Percentiles rank a stretch among this genome's conserved stretches.
phyloP scores from a whole-genome alignment of 257 asterid species.

The Cynanchum wilfordii region DNA sequence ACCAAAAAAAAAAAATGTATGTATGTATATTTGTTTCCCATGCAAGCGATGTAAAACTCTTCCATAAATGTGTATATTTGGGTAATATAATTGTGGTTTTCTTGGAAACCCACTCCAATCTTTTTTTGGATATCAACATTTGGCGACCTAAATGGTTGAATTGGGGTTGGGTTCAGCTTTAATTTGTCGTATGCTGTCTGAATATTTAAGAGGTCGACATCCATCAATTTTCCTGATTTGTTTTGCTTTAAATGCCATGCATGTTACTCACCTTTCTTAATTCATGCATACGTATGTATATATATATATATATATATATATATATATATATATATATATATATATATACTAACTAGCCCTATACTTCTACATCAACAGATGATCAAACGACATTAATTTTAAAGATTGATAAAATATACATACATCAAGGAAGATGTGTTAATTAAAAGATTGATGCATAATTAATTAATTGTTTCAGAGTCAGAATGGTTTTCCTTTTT shows the following conservation, averaged over 20 bases:
- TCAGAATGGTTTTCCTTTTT: no score
- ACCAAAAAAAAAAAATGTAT: no score
- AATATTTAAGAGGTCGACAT: neutral
- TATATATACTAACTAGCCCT: no score
- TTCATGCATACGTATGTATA: neutral
- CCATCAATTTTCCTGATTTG: conserved; percentile 4
- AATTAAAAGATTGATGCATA: no score
- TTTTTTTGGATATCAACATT: neutral
- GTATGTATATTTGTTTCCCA: neutral
- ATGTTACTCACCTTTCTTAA: neutral
- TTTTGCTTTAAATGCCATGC: neutral
- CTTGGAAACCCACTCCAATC: conserved; percentile 5
- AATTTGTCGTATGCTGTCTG: neutral
- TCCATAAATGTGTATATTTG: neutral
- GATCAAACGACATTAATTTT: neutral
- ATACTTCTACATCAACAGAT: no score
- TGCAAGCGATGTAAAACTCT: conserved; percentile 2
- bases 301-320: no score
- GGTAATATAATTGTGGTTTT: neutral
- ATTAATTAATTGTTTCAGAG: no score
- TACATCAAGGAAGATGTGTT: no score
- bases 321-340: neutral
- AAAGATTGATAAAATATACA: neutral
- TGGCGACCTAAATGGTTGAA: neutral
- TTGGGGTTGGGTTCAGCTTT: neutral